Evolutionary conservation across 139 green algal species (phyloP).

Genomic region (Auxenochlorella protothecoides): DNA sequence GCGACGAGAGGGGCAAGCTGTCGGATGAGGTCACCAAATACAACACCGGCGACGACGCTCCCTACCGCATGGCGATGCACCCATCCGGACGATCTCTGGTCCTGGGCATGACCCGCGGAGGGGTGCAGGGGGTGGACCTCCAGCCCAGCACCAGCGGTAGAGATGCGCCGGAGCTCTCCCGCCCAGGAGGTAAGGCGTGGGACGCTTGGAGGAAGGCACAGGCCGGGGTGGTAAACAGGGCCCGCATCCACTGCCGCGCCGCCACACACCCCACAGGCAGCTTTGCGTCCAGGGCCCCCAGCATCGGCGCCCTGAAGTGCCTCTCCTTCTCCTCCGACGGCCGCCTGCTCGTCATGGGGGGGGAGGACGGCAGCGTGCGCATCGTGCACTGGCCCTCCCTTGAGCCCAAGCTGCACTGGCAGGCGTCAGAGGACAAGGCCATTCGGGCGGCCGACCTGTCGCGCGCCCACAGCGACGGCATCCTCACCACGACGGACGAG

Average conservation of each 20-base stretch:
- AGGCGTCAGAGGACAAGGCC: conserved; percentile 12
- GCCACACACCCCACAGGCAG: neutral
- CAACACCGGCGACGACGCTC: conserved; percentile 21
- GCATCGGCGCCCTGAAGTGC: conserved; percentile 22
- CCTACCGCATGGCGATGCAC: conserved; percentile 26
- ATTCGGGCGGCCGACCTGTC: conserved; percentile 23
- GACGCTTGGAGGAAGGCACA: neutral
- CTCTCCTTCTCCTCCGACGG: conserved; percentile 28
- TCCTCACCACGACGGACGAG: conserved; percentile 19
- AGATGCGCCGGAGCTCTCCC: neutral
- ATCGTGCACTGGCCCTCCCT: conserved; percentile 22
- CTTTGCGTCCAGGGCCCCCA: conserved; percentile 1
- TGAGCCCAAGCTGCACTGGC: neutral
- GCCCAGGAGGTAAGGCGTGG: too few relatives aligned
- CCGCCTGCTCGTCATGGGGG: conserved; percentile 24
- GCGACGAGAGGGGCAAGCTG: conserved; percentile 1
- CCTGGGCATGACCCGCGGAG: conserved; percentile 16
- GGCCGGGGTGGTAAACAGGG: too few relatives aligned
- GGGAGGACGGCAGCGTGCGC: conserved; percentile 24
- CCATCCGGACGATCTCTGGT: conserved; percentile 17
- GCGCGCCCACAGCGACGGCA: conserved; percentile 16
- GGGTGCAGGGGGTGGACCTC: conserved; percentile 19
- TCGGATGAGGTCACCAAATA: conserved; percentile 26
- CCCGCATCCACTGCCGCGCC: neutral
- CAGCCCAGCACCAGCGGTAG: neutral